These are phyloP conservation scores for Cytospora leucostoma DNA, from an alignment of 2,329 filamentous ascomycete species.

Conservation along the genomic window DNA sequence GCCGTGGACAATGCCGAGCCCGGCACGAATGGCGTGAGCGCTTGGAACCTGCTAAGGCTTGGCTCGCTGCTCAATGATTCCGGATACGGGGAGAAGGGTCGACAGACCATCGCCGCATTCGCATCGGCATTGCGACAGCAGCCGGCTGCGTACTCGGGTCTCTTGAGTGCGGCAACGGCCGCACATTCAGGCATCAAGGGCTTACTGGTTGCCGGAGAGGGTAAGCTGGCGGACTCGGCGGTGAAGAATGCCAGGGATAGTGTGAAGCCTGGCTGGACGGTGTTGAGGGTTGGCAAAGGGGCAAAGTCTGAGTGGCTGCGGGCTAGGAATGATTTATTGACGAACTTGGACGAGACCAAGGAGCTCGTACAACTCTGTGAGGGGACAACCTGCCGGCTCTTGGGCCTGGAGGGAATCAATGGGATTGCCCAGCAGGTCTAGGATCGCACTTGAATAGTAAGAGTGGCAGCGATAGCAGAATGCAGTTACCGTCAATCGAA, in stretches of 20 bases:
- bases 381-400: constrained; percentile 10
- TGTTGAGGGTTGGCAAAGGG: neutral
- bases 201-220: constrained; percentile 7
- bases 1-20: constrained; percentile 88
- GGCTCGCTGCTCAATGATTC: constrained; percentile 66
- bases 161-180: constrained; percentile 8
- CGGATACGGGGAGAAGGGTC: constrained; percentile 61
- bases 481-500: too few relatives aligned
- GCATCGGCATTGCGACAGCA: constrained; percentile 85
- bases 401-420: neutral
- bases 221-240: constrained; percentile 8
- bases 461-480: neutral
- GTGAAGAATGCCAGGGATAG: neutral
- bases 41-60: constrained; percentile 76
- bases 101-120: constrained; percentile 74
- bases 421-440: neutral
- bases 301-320: constrained; percentile 8
- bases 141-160: constrained; percentile 45
- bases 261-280: constrained; percentile 13
- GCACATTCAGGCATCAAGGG: constrained; percentile 6
- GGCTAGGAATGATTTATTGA: constrained; percentile 5
- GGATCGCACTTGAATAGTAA: neutral
- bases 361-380: constrained; percentile 17
- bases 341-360: constrained; percentile 10
- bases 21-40: constrained; percentile 78